A percentile compares a stretch with the other conserved stretches of the same genome.
Conservation (phyloP, 2,329 filamentous ascomycete species). For the Sarocladium kiliense region DNA sequence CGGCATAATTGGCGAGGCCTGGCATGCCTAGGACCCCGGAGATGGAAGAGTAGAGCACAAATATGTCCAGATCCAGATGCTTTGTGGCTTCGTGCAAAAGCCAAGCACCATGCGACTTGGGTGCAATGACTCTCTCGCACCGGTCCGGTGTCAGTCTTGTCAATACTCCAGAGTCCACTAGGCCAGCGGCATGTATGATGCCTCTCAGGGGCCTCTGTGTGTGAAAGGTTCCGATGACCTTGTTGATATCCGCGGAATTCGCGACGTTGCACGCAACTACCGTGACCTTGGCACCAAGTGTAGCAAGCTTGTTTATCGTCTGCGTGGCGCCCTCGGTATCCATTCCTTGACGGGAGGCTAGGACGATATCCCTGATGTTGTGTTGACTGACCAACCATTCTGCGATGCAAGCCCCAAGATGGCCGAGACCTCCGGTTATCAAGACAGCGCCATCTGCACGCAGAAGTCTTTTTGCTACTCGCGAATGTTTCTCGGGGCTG, state of each 20-base stretch:
- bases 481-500: neutral
- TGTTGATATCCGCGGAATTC: constrained; percentile 7
- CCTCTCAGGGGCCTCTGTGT: constrained; percentile 11
- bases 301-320: constrained; percentile 11
- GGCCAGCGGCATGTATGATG: constrained; percentile 14
- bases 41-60: constrained; percentile 28
- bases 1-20: constrained; percentile 32
- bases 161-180: constrained; percentile 13
- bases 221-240: constrained; percentile 11
- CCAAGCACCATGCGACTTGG: constrained; percentile 28
- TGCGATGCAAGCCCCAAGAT: constrained; percentile 13
- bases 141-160: constrained; percentile 25
- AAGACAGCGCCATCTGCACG: constrained; percentile 14
- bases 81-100: constrained; percentile 23
- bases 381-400: constrained; percentile 11
- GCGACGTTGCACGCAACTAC: constrained; percentile 12
- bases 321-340: constrained; percentile 6
- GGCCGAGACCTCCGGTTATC: constrained; percentile 14
- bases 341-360: constrained; percentile 13
- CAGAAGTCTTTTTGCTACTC: neutral
- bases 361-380: constrained; percentile 12
- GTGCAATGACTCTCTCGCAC: constrained; percentile 18
- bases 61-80: constrained; percentile 26
- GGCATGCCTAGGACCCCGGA: constrained; percentile 26
- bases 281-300: constrained; percentile 11